Conservation (phyloP, 805 yeast species). For the Clavispora phyllophila region DNA sequence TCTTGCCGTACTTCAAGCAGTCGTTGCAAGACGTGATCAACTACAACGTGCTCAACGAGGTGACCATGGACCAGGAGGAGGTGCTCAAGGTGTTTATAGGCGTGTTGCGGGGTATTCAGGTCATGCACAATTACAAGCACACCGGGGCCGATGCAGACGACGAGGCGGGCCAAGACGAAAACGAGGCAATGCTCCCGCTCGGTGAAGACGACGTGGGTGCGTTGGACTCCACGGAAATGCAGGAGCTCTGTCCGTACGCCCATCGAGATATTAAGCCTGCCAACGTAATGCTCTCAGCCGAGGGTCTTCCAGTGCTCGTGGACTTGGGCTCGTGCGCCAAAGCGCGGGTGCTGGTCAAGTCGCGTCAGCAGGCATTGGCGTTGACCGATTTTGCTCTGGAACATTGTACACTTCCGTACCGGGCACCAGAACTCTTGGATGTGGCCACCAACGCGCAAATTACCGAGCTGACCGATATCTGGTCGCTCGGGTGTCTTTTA, state of each 20-base stretch:
- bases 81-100: slow-evolving; percentile 61
- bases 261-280: slow-evolving; percentile 90
- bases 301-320: slow-evolving; percentile 71
- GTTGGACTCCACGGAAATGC: slow-evolving; percentile 40
- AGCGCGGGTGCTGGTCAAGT: slow-evolving; percentile 50
- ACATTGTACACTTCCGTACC: slow-evolving; percentile 78
- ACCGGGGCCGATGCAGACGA: slow-evolving; percentile 12
- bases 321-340: slow-evolving; percentile 78
- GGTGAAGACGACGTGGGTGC: slow-evolving; percentile 25
- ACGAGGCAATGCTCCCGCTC: slow-evolving; percentile 17
- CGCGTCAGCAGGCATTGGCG: slow-evolving; percentile 67
- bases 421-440: slow-evolving; percentile 88
- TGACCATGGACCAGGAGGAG: slow-evolving; percentile 55
- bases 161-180: slow-evolving; percentile 12
- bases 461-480: slow-evolving; percentile 75
- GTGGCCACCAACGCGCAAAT: slow-evolving; percentile 61
- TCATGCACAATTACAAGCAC: slow-evolving; percentile 62
- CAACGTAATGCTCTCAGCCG: slow-evolving; percentile 72
- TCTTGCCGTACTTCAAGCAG: slow-evolving; percentile 69
- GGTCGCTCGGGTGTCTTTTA: slow-evolving; percentile 87
- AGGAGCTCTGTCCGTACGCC: slow-evolving; percentile 64
- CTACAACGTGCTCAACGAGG: slow-evolving; percentile 51
- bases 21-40: slow-evolving; percentile 81
- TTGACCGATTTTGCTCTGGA: slow-evolving; percentile 79
- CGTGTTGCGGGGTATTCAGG: slow-evolving; percentile 66